Evolutionary conservation across 2,329 filamentous ascomycete species (phyloP).

Genomic region (Bisporella sp.): DNA sequence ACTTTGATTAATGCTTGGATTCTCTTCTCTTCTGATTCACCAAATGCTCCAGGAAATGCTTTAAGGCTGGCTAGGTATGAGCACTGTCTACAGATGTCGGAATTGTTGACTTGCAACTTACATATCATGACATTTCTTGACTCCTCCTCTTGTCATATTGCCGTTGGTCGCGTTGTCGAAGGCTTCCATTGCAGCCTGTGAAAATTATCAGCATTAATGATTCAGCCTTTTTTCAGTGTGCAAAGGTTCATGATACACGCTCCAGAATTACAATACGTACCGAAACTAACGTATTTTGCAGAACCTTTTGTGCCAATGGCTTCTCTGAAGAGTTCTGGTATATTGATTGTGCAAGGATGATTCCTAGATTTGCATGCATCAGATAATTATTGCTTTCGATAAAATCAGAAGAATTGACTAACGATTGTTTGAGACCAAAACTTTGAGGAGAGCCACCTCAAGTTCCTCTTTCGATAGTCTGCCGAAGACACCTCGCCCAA

Average conservation of each 20-base stretch:
- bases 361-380: constrained; percentile 38
- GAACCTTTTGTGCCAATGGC: constrained; percentile 40
- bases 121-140: constrained; percentile 74
- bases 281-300: constrained; percentile 53
- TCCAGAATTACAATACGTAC: no score
- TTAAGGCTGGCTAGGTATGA: constrained; percentile 42
- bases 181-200: constrained; percentile 54
- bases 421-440: constrained; percentile 56
- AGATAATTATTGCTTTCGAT: no score
- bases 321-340: constrained; percentile 45
- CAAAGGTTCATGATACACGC: no score
- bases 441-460: constrained; percentile 65
- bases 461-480: constrained; percentile 53
- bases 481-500: constrained; percentile 46
- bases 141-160: constrained; percentile 65
- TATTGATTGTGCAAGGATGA: constrained; percentile 54
- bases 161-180: constrained; percentile 82
- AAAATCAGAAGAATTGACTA: constrained; percentile 26
- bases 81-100: no score
- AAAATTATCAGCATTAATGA: no score
- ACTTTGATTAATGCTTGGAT: constrained; percentile 61
- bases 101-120: constrained; percentile 31
- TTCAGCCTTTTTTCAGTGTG: no score
- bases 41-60: constrained; percentile 54
- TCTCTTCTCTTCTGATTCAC: constrained; percentile 42